phyloP scores from a whole-genome alignment of 495 filamentous ascomycete species.

The Trichocladium uniseriatum region DNA sequence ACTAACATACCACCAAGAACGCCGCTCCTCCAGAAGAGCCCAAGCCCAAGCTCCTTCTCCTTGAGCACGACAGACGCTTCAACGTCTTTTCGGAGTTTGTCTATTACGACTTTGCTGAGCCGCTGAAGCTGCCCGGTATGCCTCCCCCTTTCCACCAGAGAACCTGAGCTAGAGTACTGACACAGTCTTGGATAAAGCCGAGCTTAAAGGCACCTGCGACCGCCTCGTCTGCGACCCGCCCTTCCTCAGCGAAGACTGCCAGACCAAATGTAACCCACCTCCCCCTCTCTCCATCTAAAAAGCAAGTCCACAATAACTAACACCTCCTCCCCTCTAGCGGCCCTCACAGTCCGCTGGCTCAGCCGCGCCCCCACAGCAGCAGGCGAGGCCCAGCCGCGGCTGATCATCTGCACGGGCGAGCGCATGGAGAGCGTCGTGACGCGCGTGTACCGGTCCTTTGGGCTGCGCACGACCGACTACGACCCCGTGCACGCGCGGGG shows the following conservation, averaged over 20 bases:
- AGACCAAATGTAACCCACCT: constrained; percentile 55
- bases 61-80: constrained; percentile 68
- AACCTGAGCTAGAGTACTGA: neutral
- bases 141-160: constrained; percentile 7
- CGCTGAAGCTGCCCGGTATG: constrained; percentile 51
- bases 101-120: constrained; percentile 61
- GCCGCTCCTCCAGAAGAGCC: constrained; percentile 21
- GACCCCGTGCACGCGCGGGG: constrained; percentile 56
- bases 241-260: constrained; percentile 70
- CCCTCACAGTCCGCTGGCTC: constrained; percentile 64
- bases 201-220: constrained; percentile 55
- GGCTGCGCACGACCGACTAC: constrained; percentile 47
- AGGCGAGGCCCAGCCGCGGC: neutral
- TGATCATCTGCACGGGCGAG: constrained; percentile 69
- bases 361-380: constrained; percentile 11
- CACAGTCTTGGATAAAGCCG: constrained; percentile 13
- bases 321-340: constrained; percentile 37
- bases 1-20: constrained; percentile 18
- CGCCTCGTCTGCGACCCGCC: constrained; percentile 67
- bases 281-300: neutral
- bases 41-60: constrained; percentile 48
- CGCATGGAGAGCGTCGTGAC: constrained; percentile 47
- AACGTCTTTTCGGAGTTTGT: constrained; percentile 60
- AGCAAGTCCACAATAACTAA: neutral
- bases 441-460: constrained; percentile 42